A percentile compares a stretch with the other conserved stretches of the same genome.
phyloP scores from a whole-genome alignment of 352 stramenopile genomes.

The Phytophthora citrophthora region DNA sequence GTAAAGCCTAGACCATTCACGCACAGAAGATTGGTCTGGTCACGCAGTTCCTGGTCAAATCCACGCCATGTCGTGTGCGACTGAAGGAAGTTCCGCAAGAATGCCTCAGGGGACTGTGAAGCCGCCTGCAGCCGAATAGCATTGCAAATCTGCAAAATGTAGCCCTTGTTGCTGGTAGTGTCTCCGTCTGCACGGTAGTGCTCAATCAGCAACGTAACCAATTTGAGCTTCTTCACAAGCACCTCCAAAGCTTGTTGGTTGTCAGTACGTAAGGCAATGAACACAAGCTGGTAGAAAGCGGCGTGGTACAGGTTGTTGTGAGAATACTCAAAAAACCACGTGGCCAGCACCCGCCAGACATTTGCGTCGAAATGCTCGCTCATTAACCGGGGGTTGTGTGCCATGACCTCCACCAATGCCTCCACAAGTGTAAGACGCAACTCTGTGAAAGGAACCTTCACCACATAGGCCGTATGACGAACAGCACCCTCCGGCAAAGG shows the following conservation, averaged over 20 bases:
- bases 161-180: constrained; percentile 83
- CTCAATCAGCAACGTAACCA: constrained; percentile 86
- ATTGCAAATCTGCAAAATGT: constrained; percentile 91
- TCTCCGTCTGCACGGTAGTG: constrained; percentile 72
- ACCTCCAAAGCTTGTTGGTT: constrained; percentile 82
- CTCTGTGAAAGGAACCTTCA: constrained; percentile 91
- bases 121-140: constrained; percentile 88
- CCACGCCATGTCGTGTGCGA: constrained; percentile 86
- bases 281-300: constrained; percentile 91
- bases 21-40: constrained; percentile 58
- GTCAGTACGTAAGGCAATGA: constrained; percentile 87
- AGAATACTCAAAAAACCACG: constrained; percentile 93
- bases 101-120: constrained; percentile 87
- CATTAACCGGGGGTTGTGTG: constrained; percentile 77
- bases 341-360: constrained; percentile 87
- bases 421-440: constrained; percentile 88
- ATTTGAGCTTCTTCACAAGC: constrained; percentile 88
- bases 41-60: constrained; percentile 75
- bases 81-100: constrained; percentile 89
- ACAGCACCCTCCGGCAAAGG: constrained; percentile 65
- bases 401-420: constrained; percentile 84
- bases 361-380: constrained; percentile 79
- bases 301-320: constrained; percentile 93
- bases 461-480: constrained; percentile 88
- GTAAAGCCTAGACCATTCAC: constrained; percentile 76